phyloP scores from a whole-genome alignment of 805 yeast species.

The Lipomyces anomalus region DNA sequence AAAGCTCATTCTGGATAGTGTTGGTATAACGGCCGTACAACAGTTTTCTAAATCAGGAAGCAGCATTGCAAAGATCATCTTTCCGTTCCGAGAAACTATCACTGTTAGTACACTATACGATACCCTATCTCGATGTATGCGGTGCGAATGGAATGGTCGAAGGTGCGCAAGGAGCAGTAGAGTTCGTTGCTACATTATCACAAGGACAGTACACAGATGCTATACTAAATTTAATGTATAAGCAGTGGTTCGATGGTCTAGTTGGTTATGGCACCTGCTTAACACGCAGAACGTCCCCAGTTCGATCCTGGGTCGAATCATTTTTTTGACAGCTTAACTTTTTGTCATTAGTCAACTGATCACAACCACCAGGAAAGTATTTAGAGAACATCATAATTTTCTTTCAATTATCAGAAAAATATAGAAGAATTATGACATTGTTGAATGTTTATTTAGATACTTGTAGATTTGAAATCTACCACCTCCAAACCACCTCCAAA shows the following conservation, averaged over 20 bases:
- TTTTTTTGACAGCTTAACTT: slow-evolving; percentile 31
- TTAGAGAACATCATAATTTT: background rate
- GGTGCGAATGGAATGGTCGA: too few species aligned
- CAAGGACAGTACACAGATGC: too few species aligned
- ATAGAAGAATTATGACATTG: background rate
- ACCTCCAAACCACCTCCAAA: background rate
- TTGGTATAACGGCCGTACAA: too few species aligned
- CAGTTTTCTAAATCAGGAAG: too few species aligned
- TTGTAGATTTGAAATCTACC: background rate
- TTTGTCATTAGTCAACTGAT: background rate
- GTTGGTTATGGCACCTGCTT: slow-evolving; percentile 99
- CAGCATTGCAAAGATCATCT: too few species aligned
- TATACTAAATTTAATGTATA: too few species aligned
- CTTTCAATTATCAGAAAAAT: background rate
- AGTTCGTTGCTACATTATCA: too few species aligned
- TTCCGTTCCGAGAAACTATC: too few species aligned
- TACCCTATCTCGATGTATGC: too few species aligned
- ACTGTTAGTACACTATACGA: too few species aligned
- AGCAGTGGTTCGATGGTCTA: slow-evolving; percentile 82
- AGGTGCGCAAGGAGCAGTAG: too few species aligned
- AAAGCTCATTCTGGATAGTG: too few species aligned
- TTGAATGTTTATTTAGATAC: background rate
- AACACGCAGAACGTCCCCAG: slow-evolving; percentile 99
- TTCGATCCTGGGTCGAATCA: slow-evolving; percentile 99
- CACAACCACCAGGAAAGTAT: background rate